These are phyloP conservation scores for Starmerella gropengiesseri DNA, from an alignment of 805 yeast species.

Conservation along the genomic window DNA sequence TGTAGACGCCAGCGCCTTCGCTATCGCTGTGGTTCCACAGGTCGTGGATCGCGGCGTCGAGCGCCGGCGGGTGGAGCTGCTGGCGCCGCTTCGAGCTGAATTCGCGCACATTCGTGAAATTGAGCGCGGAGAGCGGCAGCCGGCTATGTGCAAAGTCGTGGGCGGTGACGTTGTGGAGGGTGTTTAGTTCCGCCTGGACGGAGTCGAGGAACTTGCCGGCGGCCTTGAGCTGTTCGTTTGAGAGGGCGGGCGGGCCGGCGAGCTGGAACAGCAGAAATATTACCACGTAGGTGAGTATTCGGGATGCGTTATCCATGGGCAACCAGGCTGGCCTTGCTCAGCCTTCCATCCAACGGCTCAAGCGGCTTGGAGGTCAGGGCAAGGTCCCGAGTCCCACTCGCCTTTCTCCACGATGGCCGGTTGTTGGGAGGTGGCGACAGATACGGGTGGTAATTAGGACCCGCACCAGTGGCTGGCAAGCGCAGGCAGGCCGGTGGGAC, in stretches of 20 bases:
- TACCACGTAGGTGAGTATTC: neutral
- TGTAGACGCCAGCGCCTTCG: neutral
- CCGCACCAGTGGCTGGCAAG: too few species aligned
- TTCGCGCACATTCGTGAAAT: constrained; percentile 3
- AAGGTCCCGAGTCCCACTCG: too few species aligned
- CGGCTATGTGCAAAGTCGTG: neutral
- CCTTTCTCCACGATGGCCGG: too few species aligned
- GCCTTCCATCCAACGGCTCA: too few species aligned
- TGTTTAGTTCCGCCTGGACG: constrained; percentile 1
- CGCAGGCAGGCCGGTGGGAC: too few species aligned
- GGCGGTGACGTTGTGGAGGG: neutral
- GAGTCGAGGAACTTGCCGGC: neutral
- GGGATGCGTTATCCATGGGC: constrained; percentile 2
- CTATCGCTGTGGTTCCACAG: neutral
- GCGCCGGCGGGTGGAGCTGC: neutral
- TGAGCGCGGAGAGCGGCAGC: constrained; percentile 1
- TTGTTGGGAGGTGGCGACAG: too few species aligned
- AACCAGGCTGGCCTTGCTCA: too few species aligned
- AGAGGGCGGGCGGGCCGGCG: constrained; percentile 3
- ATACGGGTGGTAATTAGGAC: too few species aligned
- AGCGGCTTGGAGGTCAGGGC: too few species aligned
- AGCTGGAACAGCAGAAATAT: constrained; percentile 4
- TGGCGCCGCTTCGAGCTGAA: neutral
- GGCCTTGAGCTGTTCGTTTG: constrained; percentile 3
- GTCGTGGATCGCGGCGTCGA: neutral